phyloP scores from a whole-genome alignment of 2,329 filamentous ascomycete species.

The Penicillium sp. region DNA sequence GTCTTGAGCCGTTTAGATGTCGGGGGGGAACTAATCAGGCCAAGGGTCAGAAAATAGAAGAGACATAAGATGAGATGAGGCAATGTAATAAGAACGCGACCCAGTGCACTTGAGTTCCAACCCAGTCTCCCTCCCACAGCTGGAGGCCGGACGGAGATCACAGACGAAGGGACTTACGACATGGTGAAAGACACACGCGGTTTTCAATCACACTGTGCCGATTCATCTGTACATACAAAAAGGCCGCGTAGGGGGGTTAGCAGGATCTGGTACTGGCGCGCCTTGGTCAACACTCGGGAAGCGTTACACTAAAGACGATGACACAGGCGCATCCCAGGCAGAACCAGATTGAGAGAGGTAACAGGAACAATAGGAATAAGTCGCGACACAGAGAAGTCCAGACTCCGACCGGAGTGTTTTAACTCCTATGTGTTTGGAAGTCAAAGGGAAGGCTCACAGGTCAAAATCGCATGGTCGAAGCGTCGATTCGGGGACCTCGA shows the following conservation, averaged over 20 bases:
- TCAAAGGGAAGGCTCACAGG: constrained; percentile 19
- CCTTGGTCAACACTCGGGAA: constrained; percentile 31
- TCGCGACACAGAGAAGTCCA: constrained; percentile 10
- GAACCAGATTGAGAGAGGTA: constrained; percentile 23
- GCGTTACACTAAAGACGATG: constrained; percentile 38
- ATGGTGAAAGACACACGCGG: constrained; percentile 34
- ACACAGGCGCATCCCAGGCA: constrained; percentile 37
- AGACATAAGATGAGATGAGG: constrained; percentile 1
- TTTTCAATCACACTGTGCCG: constrained; percentile 34
- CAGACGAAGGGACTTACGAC: constrained; percentile 38
- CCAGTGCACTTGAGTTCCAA: constrained; percentile 10
- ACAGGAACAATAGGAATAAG: constrained; percentile 7
- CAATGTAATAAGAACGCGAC: constrained; percentile 10
- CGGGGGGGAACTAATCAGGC: constrained; percentile 35
- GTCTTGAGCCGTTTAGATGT: constrained; percentile 43
- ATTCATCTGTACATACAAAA: constrained; percentile 41
- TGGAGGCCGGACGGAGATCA: constrained; percentile 22
- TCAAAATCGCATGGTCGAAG: constrained; percentile 29
- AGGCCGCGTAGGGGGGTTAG: constrained; percentile 31
- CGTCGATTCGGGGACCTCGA: constrained; percentile 26
- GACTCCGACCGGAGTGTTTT: constrained; percentile 13
- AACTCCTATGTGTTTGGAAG: constrained; percentile 1
- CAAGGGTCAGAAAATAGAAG: constrained; percentile 8
- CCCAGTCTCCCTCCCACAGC: constrained; percentile 21
- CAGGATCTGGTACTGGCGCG: constrained; percentile 32